A percentile compares a stretch with the other conserved stretches of the same genome.
phyloP scores from a whole-genome alignment of 2,329 filamentous ascomycete genomes.

The Fusarium armeniacum region DNA sequence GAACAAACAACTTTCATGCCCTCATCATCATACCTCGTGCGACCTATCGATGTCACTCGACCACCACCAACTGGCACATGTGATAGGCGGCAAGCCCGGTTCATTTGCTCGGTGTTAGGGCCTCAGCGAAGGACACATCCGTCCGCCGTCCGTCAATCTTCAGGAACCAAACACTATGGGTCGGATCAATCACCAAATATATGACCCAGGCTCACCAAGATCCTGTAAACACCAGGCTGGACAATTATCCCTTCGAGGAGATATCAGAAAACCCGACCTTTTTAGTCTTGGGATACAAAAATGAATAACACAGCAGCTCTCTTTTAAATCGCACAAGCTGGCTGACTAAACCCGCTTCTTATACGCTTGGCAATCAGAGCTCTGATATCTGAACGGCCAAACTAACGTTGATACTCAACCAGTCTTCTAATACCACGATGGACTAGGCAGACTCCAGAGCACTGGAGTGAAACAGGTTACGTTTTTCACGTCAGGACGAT shows the following conservation, averaged over 20 bases:
- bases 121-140: slow-evolving; percentile 14
- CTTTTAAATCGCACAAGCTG: background rate
- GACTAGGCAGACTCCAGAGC: background rate
- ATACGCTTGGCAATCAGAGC: background rate
- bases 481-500: background rate
- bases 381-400: background rate
- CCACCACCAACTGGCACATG: slow-evolving; percentile 31
- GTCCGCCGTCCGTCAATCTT: background rate
- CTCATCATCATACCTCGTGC: slow-evolving; percentile 29
- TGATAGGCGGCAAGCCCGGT: slow-evolving; percentile 44
- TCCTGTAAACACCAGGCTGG: background rate
- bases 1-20: slow-evolving; percentile 14
- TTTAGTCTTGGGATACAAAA: background rate
- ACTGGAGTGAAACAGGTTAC: background rate
- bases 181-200: background rate
- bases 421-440: background rate
- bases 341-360: background rate
- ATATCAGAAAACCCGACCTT: background rate
- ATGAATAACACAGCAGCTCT: background rate
- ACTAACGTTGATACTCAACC: background rate
- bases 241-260: background rate
- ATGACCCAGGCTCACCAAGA: slow-evolving; percentile 3
- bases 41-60: slow-evolving; percentile 39
- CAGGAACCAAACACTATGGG: background rate
- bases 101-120: slow-evolving; percentile 21